Evolutionary conservation across 768 basidiomycete genomes (phyloP).

Genomic region (Kwoniella europaea): DNA sequence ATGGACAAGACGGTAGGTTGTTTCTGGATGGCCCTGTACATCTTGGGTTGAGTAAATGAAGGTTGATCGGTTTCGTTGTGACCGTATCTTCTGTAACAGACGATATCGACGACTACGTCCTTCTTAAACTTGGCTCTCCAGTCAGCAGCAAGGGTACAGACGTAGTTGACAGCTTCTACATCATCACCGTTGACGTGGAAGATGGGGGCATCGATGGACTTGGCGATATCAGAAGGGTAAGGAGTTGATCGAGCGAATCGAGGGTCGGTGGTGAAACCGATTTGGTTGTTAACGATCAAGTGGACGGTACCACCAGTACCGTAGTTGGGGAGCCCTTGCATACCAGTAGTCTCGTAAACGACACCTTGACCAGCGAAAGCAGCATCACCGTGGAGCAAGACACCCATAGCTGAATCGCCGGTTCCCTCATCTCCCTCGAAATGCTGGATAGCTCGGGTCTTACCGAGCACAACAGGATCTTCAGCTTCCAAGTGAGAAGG

Average conservation of each 20-base stretch:
- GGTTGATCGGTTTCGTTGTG: constrained; percentile 99
- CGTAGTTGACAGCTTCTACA: constrained; percentile 96
- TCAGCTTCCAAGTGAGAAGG: constrained; percentile 97
- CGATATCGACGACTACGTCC: constrained; percentile 97
- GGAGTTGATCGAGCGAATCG: constrained; percentile 96
- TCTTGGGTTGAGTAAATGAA: constrained; percentile 95
- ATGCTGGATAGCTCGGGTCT: constrained; percentile 96
- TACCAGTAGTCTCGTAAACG: constrained; percentile 99
- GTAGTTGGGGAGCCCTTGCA: constrained; percentile 92
- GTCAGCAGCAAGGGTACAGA: constrained; percentile 96
- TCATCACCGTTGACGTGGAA: constrained; percentile 99
- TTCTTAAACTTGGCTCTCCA: constrained; percentile 98
- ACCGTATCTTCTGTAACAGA: constrained; percentile 98
- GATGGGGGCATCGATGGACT: constrained; percentile 96
- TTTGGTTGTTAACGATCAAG: constrained; percentile 98
- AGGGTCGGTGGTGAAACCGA: constrained; percentile 98
- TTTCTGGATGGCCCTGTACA: constrained; percentile 96
- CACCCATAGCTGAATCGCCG: constrained; percentile 87
- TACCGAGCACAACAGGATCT: constrained; percentile 97
- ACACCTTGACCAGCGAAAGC: constrained; percentile 98
- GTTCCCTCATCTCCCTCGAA: constrained; percentile 82
- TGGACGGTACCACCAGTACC: constrained; percentile 98
- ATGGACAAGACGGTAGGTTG: constrained; percentile 89
- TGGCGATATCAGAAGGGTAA: constrained; percentile 97
- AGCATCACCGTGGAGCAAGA: constrained; percentile 95